Conservation (phyloP, 352 stramenopile genomes). For the Phytophthora rubi region DNA sequence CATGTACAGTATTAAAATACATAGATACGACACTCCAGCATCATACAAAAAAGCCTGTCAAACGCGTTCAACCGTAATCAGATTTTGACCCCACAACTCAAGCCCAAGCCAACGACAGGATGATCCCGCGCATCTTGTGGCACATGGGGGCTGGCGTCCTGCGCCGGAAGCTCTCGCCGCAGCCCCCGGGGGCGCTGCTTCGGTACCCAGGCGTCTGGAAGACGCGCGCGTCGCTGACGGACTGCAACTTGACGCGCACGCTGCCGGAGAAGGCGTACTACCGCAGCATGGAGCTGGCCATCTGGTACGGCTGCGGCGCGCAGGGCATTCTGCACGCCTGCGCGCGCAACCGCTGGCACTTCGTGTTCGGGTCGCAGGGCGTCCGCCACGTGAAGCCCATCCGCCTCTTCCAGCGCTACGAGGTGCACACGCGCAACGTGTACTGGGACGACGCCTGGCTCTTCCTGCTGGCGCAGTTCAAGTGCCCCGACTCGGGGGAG, state of each 20-base stretch:
- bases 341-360: slow-evolving; percentile 66
- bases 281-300: slow-evolving; percentile 74
- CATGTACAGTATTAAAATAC: too few species aligned
- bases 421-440: slow-evolving; percentile 73
- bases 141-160: slow-evolving; percentile 69
- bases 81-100: neutral
- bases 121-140: slow-evolving; percentile 77
- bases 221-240: slow-evolving; percentile 59
- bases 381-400: slow-evolving; percentile 72
- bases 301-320: slow-evolving; percentile 71
- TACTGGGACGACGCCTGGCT: slow-evolving; percentile 82
- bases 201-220: slow-evolving; percentile 63
- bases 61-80: neutral
- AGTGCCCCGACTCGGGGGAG: slow-evolving; percentile 65
- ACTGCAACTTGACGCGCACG: slow-evolving; percentile 45
- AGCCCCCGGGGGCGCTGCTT: slow-evolving; percentile 54
- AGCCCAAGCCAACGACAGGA: slow-evolving; percentile 10
- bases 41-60: neutral
- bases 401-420: slow-evolving; percentile 54
- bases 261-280: slow-evolving; percentile 76
- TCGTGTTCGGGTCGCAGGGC: slow-evolving; percentile 74
- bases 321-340: slow-evolving; percentile 67
- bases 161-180: slow-evolving; percentile 50
- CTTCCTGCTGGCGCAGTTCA: slow-evolving; percentile 70
- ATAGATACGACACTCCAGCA: neutral